A percentile compares a stretch with the other conserved stretches of the same genome.
Evolutionary conservation across 1,284 basidiomycete species (phyloP).

Genomic region (Cutaneotrichosporon mucoides): DNA sequence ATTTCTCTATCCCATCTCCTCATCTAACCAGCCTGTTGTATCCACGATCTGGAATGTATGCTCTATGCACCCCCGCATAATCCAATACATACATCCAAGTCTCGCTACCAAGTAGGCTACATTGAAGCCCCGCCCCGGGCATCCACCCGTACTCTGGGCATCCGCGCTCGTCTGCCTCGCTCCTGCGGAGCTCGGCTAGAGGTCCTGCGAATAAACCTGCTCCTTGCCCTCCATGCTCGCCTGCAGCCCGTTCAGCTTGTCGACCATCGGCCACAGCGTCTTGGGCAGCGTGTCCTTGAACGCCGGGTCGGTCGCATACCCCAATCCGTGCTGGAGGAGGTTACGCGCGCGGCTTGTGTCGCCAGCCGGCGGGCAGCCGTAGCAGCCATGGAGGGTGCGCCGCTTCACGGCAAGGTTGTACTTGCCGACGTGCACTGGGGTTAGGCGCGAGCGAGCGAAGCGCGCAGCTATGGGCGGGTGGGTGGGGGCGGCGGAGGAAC

Average conservation of each 20-base stretch:
- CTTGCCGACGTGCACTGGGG: slow-evolving; percentile 24
- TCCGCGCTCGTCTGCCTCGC: no score
- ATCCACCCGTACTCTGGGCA: no score
- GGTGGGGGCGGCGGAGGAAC: no score
- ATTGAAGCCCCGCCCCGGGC: no score
- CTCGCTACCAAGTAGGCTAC: no score
- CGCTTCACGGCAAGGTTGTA: slow-evolving; percentile 59
- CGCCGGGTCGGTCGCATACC: slow-evolving; percentile 51
- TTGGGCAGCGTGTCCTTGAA: slow-evolving; percentile 58
- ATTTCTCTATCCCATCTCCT: no score
- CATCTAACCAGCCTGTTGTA: no score
- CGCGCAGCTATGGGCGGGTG: no score
- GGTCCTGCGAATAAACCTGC: slow-evolving; percentile 56
- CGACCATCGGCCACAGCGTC: slow-evolving; percentile 58
- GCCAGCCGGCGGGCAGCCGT: slow-evolving; percentile 60
- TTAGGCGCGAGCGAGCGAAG: neutral
- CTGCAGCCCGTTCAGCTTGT: slow-evolving; percentile 60
- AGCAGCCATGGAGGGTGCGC: slow-evolving; percentile 69
- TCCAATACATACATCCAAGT: no score
- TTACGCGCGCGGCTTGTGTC: slow-evolving; percentile 66
- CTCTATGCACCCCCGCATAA: no score
- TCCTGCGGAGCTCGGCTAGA: neutral
- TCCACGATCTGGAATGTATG: no score
- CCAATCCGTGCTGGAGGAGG: slow-evolving; percentile 73
- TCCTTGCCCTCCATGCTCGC: slow-evolving; percentile 49